phyloP scores from a whole-genome alignment of 257 asterid genomes.

The Cynanchum wilfordii region DNA sequence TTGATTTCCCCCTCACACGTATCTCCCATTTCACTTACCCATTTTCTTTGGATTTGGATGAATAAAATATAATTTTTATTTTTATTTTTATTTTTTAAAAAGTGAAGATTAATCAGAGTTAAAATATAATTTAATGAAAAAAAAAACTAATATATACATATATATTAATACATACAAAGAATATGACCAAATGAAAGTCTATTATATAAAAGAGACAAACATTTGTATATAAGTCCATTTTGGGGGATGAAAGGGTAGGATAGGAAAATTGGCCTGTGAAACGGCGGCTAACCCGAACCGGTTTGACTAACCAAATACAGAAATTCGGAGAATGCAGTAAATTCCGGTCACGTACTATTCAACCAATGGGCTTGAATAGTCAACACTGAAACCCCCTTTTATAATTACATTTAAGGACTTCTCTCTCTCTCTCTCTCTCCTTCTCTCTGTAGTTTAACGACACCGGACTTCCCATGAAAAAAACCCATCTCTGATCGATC shows the following conservation, averaged over 20 bases:
- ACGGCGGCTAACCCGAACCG: slow-evolving; percentile 22
- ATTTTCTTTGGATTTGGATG: not conserved
- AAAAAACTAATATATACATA: no score
- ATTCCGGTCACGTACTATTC: slow-evolving; percentile 30
- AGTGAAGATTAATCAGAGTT: no score
- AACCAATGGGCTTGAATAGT: slow-evolving; percentile 28
- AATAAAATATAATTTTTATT: not conserved
- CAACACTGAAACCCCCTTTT: slow-evolving; percentile 17
- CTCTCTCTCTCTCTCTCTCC: not conserved
- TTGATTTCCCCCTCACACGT: not conserved
- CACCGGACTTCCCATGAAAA: slow-evolving; percentile 21
- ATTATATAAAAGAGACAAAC: not conserved
- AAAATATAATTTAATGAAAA: no score
- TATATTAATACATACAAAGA: not conserved
- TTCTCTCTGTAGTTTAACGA: slow-evolving; percentile 9
- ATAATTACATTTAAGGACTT: slow-evolving; percentile 8
- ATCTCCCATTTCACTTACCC: not conserved
- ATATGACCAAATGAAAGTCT: not conserved
- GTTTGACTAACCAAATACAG: slow-evolving; percentile 2
- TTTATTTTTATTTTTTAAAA: no score
- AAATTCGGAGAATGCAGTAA: not conserved
- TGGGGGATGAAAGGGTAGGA: not conserved
- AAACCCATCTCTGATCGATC: slow-evolving; percentile 21
- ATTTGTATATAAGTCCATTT: not conserved
- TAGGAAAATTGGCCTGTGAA: not conserved